Evolutionary conservation across 2,329 filamentous ascomycete species (phyloP).

Genomic region (Cordyceps militaris): DNA sequence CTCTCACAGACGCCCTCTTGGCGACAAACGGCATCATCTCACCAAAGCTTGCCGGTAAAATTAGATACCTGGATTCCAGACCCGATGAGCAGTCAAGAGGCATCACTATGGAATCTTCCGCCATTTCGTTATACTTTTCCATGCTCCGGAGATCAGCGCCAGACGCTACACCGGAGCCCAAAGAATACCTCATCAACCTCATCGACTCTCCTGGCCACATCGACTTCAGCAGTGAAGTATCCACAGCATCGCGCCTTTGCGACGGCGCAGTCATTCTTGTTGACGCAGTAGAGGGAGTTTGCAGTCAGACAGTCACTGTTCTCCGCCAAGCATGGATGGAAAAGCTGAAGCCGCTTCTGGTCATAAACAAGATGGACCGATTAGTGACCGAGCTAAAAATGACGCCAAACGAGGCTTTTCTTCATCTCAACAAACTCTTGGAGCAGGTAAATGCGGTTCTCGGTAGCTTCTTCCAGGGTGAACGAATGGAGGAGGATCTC

Average conservation of each 20-base stretch:
- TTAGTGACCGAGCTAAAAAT: conserved; percentile 91
- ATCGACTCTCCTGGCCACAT: conserved; percentile 98
- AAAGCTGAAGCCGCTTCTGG: conserved; percentile 86
- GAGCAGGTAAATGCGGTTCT: conserved; percentile 97
- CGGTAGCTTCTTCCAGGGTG: conserved; percentile 94
- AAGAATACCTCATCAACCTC: conserved; percentile 92
- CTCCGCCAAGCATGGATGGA: conserved; percentile 92
- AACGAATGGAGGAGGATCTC: conserved; percentile 96
- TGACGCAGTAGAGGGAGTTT: conserved; percentile 95
- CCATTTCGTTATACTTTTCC: conserved; percentile 93
- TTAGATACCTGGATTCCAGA: conserved; percentile 92
- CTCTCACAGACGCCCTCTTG: conserved; percentile 88
- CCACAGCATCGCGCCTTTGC: conserved; percentile 86
- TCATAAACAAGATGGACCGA: conserved; percentile 98
- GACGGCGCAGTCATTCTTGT: conserved; percentile 92
- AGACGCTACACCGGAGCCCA: conserved; percentile 61
- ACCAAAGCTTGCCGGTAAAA: conserved; percentile 93
- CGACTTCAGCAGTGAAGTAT: conserved; percentile 97
- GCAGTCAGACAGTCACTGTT: conserved; percentile 96
- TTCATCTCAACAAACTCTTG: conserved; percentile 78
- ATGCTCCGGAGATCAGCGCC: conserved; percentile 70
- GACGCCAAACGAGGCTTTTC: conserved; percentile 82
- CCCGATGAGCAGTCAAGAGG: conserved; percentile 93
- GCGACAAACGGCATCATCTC: conserved; percentile 99
- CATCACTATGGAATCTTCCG: conserved; percentile 99